phyloP scores from a whole-genome alignment of 441 rosid species.

The Aquilaria agallochum region DNA sequence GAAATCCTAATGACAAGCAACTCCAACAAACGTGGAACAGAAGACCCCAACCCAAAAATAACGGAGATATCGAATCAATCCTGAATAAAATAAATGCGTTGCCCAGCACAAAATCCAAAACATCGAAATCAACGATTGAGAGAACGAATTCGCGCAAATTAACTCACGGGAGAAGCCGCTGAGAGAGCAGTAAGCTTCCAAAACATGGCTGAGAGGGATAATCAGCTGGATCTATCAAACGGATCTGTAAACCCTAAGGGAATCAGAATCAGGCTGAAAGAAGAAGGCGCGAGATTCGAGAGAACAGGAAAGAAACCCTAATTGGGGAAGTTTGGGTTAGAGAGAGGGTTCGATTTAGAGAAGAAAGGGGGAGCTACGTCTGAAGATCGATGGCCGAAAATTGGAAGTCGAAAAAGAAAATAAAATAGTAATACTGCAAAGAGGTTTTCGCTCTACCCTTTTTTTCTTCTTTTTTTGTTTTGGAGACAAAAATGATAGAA shows the following conservation, averaged over 20 bases:
- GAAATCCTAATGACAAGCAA: too few relatives aligned
- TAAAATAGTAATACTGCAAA: conserved; percentile 7
- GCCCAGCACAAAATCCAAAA: too few relatives aligned
- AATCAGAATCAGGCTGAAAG: conserved; percentile 29
- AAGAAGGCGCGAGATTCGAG: conserved; percentile 14
- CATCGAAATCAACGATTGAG: too few relatives aligned
- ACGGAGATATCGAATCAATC: too few relatives aligned
- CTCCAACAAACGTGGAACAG: too few relatives aligned
- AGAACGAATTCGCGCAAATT: background rate
- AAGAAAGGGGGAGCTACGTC: conserved; percentile 8
- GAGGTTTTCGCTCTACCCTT: background rate
- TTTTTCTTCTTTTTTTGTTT: background rate
- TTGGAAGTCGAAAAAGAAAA: conserved; percentile 12
- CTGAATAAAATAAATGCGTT: too few relatives aligned
- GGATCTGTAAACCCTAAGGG: conserved; percentile 56
- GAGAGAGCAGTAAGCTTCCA: conserved; percentile 90
- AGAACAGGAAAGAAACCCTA: conserved; percentile 19
- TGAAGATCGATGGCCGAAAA: conserved; percentile 26
- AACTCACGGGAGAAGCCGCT: conserved; percentile 80
- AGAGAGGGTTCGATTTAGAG: too few relatives aligned
- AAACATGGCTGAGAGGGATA: conserved; percentile 46
- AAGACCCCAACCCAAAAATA: too few relatives aligned
- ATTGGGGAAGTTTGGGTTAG: conserved; percentile 9
- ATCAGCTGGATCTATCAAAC: conserved; percentile 15
- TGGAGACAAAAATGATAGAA: too few relatives aligned